These are phyloP conservation scores for Coccomyxa sp. DNA, from an alignment of 139 green algal species.

Conservation along the genomic window DNA sequence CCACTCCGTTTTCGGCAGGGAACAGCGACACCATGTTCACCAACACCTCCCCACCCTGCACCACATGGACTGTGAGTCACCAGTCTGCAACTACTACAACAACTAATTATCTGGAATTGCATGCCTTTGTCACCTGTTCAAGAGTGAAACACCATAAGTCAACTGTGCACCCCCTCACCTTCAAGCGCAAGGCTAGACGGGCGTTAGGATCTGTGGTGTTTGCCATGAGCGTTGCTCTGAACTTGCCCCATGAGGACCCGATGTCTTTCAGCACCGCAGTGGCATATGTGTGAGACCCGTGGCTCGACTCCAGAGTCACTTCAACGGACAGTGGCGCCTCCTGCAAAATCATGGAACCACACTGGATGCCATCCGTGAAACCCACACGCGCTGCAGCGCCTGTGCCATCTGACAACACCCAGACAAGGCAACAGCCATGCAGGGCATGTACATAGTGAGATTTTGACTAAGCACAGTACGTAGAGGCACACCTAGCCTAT, in stretches of 20 bases:
- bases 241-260: conserved; percentile 11
- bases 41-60: conserved; percentile 7
- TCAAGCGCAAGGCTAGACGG: conserved; percentile 13
- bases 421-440: no score
- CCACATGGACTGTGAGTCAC: background rate
- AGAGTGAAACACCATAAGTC: no score
- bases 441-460: no score
- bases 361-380: no score
- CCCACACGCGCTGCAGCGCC: no score
- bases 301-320: conserved; percentile 3
- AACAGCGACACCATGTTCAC: conserved; percentile 33
- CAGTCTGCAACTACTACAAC: background rate
- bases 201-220: conserved; percentile 12
- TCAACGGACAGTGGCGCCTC: background rate
- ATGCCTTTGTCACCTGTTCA: background rate
- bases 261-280: conserved; percentile 8
- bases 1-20: conserved; percentile 27
- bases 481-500: no score
- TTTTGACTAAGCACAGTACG: no score
- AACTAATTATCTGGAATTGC: background rate
- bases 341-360: background rate
- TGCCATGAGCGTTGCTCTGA: conserved; percentile 1
- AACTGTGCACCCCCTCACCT: background rate
- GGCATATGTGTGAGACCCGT: conserved; percentile 16
- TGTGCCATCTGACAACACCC: no score